phyloP scores from a whole-genome alignment of 2,329 filamentous ascomycete genomes.

The Periconia sp. region DNA sequence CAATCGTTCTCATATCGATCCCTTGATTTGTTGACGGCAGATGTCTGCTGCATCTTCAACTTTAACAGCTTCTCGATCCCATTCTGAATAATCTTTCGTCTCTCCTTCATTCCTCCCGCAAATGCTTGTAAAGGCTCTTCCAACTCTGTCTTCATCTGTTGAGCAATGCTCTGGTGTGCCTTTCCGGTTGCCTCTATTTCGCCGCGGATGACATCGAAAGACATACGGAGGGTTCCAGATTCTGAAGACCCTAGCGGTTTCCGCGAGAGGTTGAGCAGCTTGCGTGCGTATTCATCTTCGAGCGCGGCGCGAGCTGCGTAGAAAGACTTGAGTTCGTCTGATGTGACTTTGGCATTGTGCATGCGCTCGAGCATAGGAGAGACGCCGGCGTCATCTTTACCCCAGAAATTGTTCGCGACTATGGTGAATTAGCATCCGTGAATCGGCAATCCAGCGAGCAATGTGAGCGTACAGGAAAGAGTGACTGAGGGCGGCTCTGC shows the following conservation, averaged over 20 bases:
- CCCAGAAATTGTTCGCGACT: constrained; percentile 99
- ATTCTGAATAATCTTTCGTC: constrained; percentile 92
- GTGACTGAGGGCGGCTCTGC: constrained; percentile 66
- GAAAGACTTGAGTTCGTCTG: constrained; percentile 89
- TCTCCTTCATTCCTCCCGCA: constrained; percentile 91
- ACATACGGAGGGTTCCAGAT: constrained; percentile 77
- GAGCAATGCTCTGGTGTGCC: constrained; percentile 84
- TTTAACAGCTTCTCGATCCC: constrained; percentile 95
- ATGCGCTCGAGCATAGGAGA: constrained; percentile 89
- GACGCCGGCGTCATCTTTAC: constrained; percentile 97
- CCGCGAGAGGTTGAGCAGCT: constrained; percentile 79
- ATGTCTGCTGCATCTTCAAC: constrained; percentile 87
- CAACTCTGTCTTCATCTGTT: constrained; percentile 93
- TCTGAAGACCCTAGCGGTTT: constrained; percentile 91
- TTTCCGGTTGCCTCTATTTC: constrained; percentile 95
- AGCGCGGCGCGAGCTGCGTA: constrained; percentile 89
- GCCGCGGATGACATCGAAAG: constrained; percentile 82
- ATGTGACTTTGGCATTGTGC: constrained; percentile 90
- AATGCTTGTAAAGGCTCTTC: constrained; percentile 93
- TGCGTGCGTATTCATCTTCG: constrained; percentile 94
- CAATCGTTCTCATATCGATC: constrained; percentile 98
- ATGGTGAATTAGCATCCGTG: constrained; percentile 36
- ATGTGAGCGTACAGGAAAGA: constrained; percentile 61
- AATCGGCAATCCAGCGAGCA: not conserved
- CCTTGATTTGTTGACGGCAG: constrained; percentile 89